Evolutionary conservation across 306 rosid genomes (phyloP), one percentile per base, ranked within the genome.

Genomic region (Lathyrus oleraceus): DNA sequence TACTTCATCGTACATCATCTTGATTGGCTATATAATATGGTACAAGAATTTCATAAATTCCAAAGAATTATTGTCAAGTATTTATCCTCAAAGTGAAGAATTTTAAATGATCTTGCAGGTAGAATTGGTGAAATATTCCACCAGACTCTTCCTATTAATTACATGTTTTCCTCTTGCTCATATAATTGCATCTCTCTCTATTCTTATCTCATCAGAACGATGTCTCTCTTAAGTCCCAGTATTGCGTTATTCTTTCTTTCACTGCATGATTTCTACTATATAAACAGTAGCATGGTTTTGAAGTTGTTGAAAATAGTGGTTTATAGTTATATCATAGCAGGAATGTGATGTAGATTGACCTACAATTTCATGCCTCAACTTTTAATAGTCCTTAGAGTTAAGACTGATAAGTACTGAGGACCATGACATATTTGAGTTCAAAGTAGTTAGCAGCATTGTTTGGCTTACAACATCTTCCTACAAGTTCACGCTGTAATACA

Each of bases 161-260:
- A n/a, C 64, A 28, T 28, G 0, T 60, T 60, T 58, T 30, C 40
- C 64, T 58, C 21, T 28, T 58, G 40, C 40, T 58, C 19, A 4
- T 56, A 25, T 58, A 28, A 28, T 30, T 58, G 21, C 64, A 57
- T 57, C 36, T 57, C 61, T 54, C 61, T 54, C 39, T 27, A 17
- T 58, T 20, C 38, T 45, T 60, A 13, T 12, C 8, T 9, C 25
- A 16, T 60, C 45, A 60, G 21, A 58, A 58, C 7, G 64, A 10
- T 10, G 10, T 5, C 21, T 58, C 64, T 58, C 42, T 58, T 13
- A 58, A 58, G 21, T 58, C 64, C 15, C 27, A 58, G 64, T 42
- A 30, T 7, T 30, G 64, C 20, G 7, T 27, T 58, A 2, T 57
- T 57, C 19, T 57, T n/a, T 47, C 35, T 56, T 23, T 23, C 3